Conservation (phyloP, 805 yeast genomes). For the Ogataea trehalophila region DNA sequence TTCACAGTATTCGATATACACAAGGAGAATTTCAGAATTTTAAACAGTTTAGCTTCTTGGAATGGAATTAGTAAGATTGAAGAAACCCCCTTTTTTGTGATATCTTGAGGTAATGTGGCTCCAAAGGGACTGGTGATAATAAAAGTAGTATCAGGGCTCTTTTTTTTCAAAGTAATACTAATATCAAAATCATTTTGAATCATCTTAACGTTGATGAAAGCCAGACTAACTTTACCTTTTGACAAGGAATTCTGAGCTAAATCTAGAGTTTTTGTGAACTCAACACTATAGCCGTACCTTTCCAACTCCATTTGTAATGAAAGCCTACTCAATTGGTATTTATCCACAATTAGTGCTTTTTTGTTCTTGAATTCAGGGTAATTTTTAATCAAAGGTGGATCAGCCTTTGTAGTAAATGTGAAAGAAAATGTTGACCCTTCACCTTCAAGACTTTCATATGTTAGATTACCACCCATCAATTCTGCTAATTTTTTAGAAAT, state of each 20-base stretch:
- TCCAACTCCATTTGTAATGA: conserved; percentile 32
- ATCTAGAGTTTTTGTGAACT: background rate
- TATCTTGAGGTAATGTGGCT: conserved; percentile 31
- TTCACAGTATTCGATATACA: background rate
- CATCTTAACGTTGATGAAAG: background rate
- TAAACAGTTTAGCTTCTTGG: conserved; percentile 9
- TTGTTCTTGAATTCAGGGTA: conserved; percentile 4
- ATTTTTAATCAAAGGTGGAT: background rate
- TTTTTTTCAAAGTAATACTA: no score
- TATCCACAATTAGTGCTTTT: conserved; percentile 31
- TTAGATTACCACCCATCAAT: conserved; percentile 59
- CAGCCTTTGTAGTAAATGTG: conserved; percentile 29
- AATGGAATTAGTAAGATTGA: conserved; percentile 18
- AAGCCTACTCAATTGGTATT: conserved; percentile 28
- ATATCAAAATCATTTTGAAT: background rate
- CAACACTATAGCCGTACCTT: conserved; percentile 24
- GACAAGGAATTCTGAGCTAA: background rate
- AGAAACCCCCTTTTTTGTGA: conserved; percentile 1
- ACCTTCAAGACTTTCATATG: conserved; percentile 42
- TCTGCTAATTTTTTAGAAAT: conserved; percentile 82
- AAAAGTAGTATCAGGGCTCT: background rate
- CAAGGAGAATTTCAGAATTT: conserved; percentile 11
- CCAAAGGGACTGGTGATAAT: conserved; percentile 31
- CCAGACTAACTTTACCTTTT: background rate
- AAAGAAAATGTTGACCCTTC: conserved; percentile 44